Evolutionary conservation across 2,329 filamentous ascomycete genomes (phyloP), one percentile per base, ranked within the genome.

Genomic region (Aspergillus hiratsukae): DNA sequence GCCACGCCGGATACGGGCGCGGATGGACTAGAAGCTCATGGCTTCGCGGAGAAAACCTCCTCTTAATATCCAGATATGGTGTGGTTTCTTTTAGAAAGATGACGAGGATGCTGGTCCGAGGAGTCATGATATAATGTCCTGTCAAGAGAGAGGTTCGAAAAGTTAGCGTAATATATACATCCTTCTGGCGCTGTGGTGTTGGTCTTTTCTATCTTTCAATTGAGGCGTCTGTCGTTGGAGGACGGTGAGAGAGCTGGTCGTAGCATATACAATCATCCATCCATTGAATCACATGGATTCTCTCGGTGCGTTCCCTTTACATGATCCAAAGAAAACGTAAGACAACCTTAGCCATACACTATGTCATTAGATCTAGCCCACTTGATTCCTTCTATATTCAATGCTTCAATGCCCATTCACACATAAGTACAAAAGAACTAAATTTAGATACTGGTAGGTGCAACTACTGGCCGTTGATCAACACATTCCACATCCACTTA

Each of bases 1-100:
- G 71, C 80, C 4, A 76, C 81, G 23, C 73, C 80, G 2, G 79
- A 82, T 57, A 80, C 78, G 2, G 76, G 77, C 52, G 79, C 79
- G 3, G 71, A 72, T 52, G 80, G 80, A 28, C 71, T 88, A 46
- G 78, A 83, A 58, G 75, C 78, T 53, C 81, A 80, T 54, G 83
- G 84, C 0, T 83, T 87, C 66, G 83, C 81, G 0, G 71, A 81
- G 66, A 79, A 75, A 59, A 50, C 55, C 31, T 41, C 40, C 23
- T 59, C 50, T 40, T 54, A 41, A 8, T 49, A 29, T 48, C 8
- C 7, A 28, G 49, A n/a, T 53, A 50, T 35, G 23, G 37, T 23
- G 25, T 48, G 48, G 17, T 6, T 49, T 21, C 46, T 17, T 17
- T 27, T 48, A 27, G 21, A 27, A 5, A 17, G 29, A 17, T 35